Base-by-base conservation (phyloP, 768 basidiomycete species). In the Mycena chlorophos region DNA sequence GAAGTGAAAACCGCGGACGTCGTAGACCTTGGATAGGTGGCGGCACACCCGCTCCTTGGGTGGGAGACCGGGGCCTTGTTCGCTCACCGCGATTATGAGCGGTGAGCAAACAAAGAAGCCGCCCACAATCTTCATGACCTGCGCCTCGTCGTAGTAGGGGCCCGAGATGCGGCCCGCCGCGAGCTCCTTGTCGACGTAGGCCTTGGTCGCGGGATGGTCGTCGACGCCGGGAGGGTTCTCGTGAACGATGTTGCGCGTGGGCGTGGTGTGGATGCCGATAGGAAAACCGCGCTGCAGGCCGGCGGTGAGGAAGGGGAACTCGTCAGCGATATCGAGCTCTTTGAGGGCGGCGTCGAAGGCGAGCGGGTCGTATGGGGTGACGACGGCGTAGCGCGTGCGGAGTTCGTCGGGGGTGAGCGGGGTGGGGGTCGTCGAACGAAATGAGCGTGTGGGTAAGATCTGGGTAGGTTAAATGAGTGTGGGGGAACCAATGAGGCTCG, bases 31-130 rank as follows among this genome's bases (percentile, higher is more conserved):
- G 2, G 60, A 62, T 1, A 62, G 42, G 46, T 62, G 16, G 2
- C 54, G 49, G 28, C 57, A 62, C 10, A 58, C 60, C 0, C 60
- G 48, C 13, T 26, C 42, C 45, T 58, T 62, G 2, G 56, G 27
- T 5, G 40, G 45, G 3, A 16, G 3, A 3, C 53, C 56, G 13
- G 58, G 53, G 8, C 38, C 58, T 28, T 59, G 48, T 1, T 2
- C 31, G 20, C 39, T 34, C 23, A 12, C n/a, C 5, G 54, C 34
- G 22, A 59, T 39, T 23, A 55, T 58, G 6, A 62, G 16, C 0
- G 61, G 61, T 0, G 49, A 58, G 34, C 22, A 25, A 20, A 22
- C 31, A 27, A 62, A 55, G 5, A 27, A 45, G 5, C 57, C 61
- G 22, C 45, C 16, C 10, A 25, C 31, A 2, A 52, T 45, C 27